Base-by-base conservation (phyloP, 176 grass and related monocot species). In the Ensete glaucum region DNA sequence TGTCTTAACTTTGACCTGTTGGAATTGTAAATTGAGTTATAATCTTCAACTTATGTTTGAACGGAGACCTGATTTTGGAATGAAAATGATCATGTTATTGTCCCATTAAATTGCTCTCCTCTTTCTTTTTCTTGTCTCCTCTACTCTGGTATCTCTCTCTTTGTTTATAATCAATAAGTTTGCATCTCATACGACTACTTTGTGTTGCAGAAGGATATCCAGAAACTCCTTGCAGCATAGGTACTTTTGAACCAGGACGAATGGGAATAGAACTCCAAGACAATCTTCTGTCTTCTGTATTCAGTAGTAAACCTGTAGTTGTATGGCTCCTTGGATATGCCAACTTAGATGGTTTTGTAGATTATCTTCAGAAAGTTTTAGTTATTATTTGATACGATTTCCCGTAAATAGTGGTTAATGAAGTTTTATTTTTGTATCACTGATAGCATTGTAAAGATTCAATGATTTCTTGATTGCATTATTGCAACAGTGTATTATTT, bases 181-280 rank as follows among this genome's bases (percentile, higher is more conserved):
- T 29, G 3, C 48, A 83, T 73, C 78, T 73, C 21, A 25, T 19
- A 54, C 24, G 77, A 53, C 64, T 60, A 77, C 82, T 84, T 13
- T 83, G 53, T 83, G 10, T 84, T 89, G 81, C 88, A 99, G 90
- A 99, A 91, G 83, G 95, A 99, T 84, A 91, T 99, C 78, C 77
- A 89, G 76, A 99, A 89, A 81, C 81, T 99, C 50, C 52, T 88
- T 43, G 82, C 86, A 8, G 84, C 86, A 53, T 99, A 83, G 86
- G 50, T 76, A 72, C 43, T 60, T n/a, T 60, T 43, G 57, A 19
- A n/a, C 15, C n/a, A 17, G 8, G 57, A n/a, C n/a, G 57, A 60
- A 60, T 21, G 19, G 17, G 57, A 21, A 60, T n/a, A 60, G 57
- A 15, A n/a, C 17, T n/a, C n/a, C 9, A 60, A 60, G 57, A 60